These are phyloP conservation scores for Phascolomyces articulosus DNA, from an alignment of 371 early-diverging fungal species.

Conservation along the genomic window DNA sequence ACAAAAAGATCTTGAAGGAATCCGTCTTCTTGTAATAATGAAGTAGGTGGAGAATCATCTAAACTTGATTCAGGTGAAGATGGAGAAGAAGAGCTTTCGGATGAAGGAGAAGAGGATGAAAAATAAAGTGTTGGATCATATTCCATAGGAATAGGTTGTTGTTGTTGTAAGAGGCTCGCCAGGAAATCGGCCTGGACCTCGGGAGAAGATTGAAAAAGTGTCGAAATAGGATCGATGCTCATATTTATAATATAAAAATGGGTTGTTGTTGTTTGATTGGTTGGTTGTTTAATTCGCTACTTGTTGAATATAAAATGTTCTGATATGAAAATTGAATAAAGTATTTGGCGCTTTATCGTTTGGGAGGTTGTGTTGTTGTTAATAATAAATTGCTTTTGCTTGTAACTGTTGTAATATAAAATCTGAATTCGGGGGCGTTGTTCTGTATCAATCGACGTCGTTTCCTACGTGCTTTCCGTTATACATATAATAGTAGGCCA, in stretches of 20 bases:
- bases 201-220: conserved; percentile 7
- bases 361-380: conserved; percentile 10
- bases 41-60: conserved; percentile 18
- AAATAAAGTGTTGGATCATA: conserved; percentile 6
- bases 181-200: conserved; percentile 14
- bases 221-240: conserved; percentile 18
- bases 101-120: conserved; percentile 9
- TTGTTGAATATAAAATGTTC: neutral
- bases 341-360: conserved; percentile 4
- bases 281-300: conserved; percentile 13
- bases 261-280: conserved; percentile 9
- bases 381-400: too few species aligned
- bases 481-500: conserved; percentile 39
- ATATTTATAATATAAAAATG: neutral
- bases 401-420: neutral
- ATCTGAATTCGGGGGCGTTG: conserved; percentile 21
- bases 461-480: conserved; percentile 40
- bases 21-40: conserved; percentile 21
- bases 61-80: conserved; percentile 15
- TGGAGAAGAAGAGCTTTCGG: conserved; percentile 13
- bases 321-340: too few species aligned
- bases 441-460: conserved; percentile 40
- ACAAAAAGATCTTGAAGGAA: conserved; percentile 14
- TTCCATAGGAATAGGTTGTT: neutral
- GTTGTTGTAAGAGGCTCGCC: conserved; percentile 16